Evolutionary conservation across 768 basidiomycete genomes (phyloP).

Genomic region (Tubosaeta sp.): DNA sequence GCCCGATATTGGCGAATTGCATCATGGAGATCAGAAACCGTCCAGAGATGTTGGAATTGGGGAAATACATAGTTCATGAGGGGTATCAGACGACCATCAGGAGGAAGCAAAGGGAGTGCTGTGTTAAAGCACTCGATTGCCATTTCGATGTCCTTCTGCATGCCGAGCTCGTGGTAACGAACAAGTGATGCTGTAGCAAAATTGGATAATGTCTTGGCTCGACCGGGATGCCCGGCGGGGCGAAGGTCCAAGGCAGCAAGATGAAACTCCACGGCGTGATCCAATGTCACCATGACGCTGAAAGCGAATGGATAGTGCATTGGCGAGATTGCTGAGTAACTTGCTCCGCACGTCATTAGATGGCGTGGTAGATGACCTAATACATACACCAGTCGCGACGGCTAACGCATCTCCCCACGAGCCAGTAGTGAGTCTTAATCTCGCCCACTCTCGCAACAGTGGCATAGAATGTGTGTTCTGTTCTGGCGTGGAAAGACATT

Average conservation of each 20-base stretch:
- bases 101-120: conserved; percentile 19
- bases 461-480: no score
- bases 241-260: conserved; percentile 24
- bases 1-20: conserved; percentile 23
- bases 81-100: conserved; percentile 15
- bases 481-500: no score
- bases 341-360: conserved; percentile 22
- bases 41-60: conserved; percentile 21
- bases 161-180: conserved; percentile 23
- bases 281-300: conserved; percentile 23
- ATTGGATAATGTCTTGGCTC: conserved; percentile 21
- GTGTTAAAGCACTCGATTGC: conserved; percentile 23
- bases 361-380: conserved; percentile 10
- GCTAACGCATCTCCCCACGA: no score
- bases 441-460: no score
- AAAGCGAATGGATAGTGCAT: conserved; percentile 25
- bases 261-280: conserved; percentile 27
- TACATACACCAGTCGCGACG: no score
- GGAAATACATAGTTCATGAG: conserved; percentile 29
- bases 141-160: conserved; percentile 26
- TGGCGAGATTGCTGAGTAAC: conserved; percentile 27
- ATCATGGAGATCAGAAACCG: conserved; percentile 17
- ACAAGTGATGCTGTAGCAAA: conserved; percentile 27
- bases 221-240: conserved; percentile 23
- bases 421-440: no score